phyloP scores from a whole-genome alignment of 257 asterid genomes.

The Fraxinus excelsior region DNA sequence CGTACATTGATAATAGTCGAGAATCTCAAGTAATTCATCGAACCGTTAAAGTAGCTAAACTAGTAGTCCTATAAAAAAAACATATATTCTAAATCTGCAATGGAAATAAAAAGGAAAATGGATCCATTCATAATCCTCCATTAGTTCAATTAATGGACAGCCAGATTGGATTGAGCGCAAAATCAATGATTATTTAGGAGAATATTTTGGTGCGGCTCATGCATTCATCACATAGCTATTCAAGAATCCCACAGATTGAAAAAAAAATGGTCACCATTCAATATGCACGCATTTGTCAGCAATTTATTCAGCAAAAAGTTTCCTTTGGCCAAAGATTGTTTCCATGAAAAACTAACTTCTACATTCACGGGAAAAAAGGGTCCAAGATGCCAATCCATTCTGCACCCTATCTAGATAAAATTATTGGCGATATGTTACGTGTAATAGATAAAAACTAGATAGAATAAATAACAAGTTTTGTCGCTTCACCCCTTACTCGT shows the following conservation, averaged over 20 bases:
- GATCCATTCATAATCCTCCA: too few relatives aligned
- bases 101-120: too few relatives aligned
- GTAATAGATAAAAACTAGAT: too few relatives aligned
- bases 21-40: too few relatives aligned
- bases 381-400: background rate
- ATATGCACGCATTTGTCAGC: slow-evolving; percentile 7
- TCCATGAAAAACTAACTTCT: slow-evolving; percentile 6
- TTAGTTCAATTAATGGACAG: too few relatives aligned
- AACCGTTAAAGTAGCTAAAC: too few relatives aligned
- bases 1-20: too few relatives aligned
- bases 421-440: background rate
- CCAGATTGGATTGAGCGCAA: background rate
- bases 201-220: background rate
- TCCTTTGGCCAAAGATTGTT: background rate
- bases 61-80: too few relatives aligned
- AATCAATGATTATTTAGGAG: slow-evolving; percentile 16
- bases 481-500: too few relatives aligned
- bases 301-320: slow-evolving; percentile 5
- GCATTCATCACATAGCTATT: background rate
- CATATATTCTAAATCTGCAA: too few relatives aligned
- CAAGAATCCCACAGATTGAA: background rate
- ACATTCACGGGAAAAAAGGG: too few relatives aligned
- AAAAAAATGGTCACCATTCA: slow-evolving; percentile 10
- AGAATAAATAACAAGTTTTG: too few relatives aligned
- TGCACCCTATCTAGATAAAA: background rate